Evolutionary conservation across 345 rosid genomes (phyloP).

Genomic region (Trapa bicornis): DNA sequence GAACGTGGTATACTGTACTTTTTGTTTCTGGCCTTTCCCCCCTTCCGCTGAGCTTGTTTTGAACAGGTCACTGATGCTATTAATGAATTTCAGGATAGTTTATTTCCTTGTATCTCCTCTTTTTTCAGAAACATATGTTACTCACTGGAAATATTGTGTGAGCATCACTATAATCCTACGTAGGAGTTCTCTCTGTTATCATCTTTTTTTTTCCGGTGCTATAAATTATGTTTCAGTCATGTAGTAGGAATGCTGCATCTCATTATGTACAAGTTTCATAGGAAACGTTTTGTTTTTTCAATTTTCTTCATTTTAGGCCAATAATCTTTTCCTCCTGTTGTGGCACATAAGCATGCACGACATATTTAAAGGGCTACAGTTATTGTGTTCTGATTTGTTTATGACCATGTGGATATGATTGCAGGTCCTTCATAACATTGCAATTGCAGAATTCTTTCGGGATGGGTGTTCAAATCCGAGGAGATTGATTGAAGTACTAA

Average conservation of each 20-base stretch:
- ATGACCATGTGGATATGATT: neutral
- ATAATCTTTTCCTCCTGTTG: neutral
- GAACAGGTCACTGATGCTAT: slow-evolving; percentile 24
- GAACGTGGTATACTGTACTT: neutral
- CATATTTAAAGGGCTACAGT: neutral
- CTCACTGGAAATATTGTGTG: neutral
- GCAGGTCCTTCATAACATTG: slow-evolving; percentile 88
- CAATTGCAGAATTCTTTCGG: slow-evolving; percentile 58
- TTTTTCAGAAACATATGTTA: neutral
- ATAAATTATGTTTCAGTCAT: neutral
- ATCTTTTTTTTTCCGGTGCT: neutral
- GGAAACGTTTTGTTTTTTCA: neutral
- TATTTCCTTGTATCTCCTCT: neutral
- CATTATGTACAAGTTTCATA: neutral
- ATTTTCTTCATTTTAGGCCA: neutral
- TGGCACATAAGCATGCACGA: neutral
- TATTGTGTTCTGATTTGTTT: neutral
- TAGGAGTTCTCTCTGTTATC: no score
- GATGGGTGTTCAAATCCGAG: slow-evolving; percentile 65
- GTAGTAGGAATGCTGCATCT: neutral
- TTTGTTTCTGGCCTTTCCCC: no score
- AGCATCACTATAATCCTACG: no score
- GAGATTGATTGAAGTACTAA: slow-evolving; percentile 63
- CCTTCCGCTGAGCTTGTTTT: slow-evolving; percentile 21
- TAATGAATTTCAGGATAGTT: neutral